Conservation (phyloP, 192 early-diverging fungal species). For the Thoreauomyces humboldtii region DNA sequence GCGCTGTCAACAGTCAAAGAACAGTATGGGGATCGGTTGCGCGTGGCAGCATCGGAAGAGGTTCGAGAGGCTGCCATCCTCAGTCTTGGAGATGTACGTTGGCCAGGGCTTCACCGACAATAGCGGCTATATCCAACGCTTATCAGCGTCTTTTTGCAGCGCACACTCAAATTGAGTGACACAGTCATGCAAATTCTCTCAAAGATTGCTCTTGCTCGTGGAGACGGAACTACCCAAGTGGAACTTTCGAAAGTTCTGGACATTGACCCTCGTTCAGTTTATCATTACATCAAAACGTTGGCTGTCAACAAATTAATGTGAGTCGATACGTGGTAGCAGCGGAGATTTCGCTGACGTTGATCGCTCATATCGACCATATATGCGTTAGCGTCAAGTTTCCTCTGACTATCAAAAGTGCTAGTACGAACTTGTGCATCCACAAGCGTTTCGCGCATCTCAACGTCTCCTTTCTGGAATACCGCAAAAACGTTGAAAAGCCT, state of each 20-base stretch:
- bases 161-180: slow-evolving; percentile 26
- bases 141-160: neutral
- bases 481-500: slow-evolving; percentile 17
- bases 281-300: slow-evolving; percentile 61
- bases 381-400: slow-evolving; percentile 58
- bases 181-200: slow-evolving; percentile 35
- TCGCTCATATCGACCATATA: neutral
- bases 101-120: neutral
- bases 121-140: slow-evolving; percentile 8
- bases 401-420: slow-evolving; percentile 53
- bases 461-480: slow-evolving; percentile 44
- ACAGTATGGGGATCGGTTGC: slow-evolving; percentile 22
- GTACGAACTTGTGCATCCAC: slow-evolving; percentile 60
- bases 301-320: slow-evolving; percentile 48
- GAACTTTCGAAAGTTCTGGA: slow-evolving; percentile 53
- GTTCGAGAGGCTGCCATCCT: slow-evolving; percentile 32
- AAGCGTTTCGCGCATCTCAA: slow-evolving; percentile 51
- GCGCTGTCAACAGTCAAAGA: neutral
- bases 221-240: slow-evolving; percentile 52
- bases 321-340: slow-evolving; percentile 4
- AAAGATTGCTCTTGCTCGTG: slow-evolving; percentile 44
- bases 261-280: slow-evolving; percentile 61
- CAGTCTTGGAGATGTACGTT: slow-evolving; percentile 41
- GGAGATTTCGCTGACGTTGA: slow-evolving; percentile 11
- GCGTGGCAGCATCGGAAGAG: slow-evolving; percentile 24